Percentiles rank a stretch among this genome's conserved stretches.
Evolutionary conservation across 176 grass and related monocot species (phyloP).

Genomic region (Triticum timopheevii): DNA sequence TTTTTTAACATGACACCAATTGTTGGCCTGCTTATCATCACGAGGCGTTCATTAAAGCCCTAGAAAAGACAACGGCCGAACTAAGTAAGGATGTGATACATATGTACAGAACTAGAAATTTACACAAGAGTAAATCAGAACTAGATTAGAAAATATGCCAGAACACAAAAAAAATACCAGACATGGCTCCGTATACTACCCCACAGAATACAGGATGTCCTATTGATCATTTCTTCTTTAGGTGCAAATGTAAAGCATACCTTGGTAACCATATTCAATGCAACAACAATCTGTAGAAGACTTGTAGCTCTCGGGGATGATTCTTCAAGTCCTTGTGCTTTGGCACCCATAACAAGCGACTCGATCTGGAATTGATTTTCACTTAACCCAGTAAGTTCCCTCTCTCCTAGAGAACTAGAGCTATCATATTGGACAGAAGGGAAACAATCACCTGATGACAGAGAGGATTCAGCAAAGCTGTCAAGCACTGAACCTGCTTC

Average conservation of each 20-base stretch:
- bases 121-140: conserved; percentile 1
- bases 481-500: conserved; percentile 82
- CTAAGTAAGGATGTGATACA: conserved; percentile 25
- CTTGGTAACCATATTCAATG: conserved; percentile 94
- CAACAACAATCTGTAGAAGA: conserved; percentile 88
- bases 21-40: conserved; percentile 66
- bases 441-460: conserved; percentile 66
- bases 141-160: neutral
- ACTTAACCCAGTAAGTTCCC: conserved; percentile 25
- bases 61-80: conserved; percentile 34
- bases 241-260: conserved; percentile 36
- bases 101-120: conserved; percentile 17
- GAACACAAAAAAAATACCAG: neutral
- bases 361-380: conserved; percentile 58
- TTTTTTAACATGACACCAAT: conserved; percentile 93
- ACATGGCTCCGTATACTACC: neutral
- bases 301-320: conserved; percentile 46
- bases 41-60: conserved; percentile 95
- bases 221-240: conserved; percentile 4
- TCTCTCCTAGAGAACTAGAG: conserved; percentile 5
- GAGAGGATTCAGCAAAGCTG: conserved; percentile 79
- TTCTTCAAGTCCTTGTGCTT: conserved; percentile 67
- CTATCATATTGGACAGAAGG: neutral
- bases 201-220: conserved; percentile 3
- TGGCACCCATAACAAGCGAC: conserved; percentile 66